Percentiles rank a stretch among this genome's conserved stretches.
phyloP scores from a whole-genome alignment of 148 eudicot genomes.

The Vaccinium myrtillus region DNA sequence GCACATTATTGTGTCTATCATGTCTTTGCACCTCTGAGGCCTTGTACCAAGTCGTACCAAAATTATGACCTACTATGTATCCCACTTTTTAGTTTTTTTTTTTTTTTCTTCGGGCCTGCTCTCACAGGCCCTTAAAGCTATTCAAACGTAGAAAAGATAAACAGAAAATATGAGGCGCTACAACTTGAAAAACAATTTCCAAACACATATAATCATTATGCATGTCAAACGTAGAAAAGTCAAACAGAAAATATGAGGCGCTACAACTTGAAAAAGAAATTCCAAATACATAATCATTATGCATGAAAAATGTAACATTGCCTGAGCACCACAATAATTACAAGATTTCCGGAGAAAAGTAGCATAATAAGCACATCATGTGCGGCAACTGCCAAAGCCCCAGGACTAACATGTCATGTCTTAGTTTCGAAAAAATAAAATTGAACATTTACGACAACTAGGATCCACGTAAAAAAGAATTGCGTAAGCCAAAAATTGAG shows the following conservation, averaged over 20 bases:
- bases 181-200: neutral
- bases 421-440: neutral
- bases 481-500: neutral
- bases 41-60: neutral
- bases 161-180: neutral
- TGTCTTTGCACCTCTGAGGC: neutral
- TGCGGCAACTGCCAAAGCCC: neutral
- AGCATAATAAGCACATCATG: neutral
- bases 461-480: neutral
- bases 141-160: neutral
- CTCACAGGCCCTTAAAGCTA: neutral
- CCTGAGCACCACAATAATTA: neutral
- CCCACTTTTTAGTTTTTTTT: neutral
- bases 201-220: neutral
- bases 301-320: neutral
- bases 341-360: neutral
- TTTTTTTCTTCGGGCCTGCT: neutral
- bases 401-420: neutral
- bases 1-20: constrained; percentile 5
- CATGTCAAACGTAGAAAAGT: neutral
- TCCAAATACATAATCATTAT: neutral
- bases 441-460: neutral
- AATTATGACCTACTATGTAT: neutral
- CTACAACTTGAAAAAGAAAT: neutral
- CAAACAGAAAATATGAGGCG: neutral